These are phyloP conservation scores for Suillus plorans DNA, from an alignment of 768 basidiomycete species.

Conservation along the genomic window DNA sequence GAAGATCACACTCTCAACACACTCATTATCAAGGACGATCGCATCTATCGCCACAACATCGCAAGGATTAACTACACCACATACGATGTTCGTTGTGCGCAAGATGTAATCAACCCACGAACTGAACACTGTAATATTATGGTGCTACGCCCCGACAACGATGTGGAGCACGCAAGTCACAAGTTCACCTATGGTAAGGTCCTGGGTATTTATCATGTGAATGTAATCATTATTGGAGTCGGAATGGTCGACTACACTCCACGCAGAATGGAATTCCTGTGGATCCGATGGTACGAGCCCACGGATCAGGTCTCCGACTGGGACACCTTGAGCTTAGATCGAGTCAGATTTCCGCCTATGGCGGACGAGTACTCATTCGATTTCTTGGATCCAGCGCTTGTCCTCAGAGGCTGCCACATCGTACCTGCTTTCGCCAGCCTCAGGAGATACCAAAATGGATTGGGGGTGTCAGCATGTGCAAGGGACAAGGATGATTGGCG, in stretches of 20 bases:
- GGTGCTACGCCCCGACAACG: neutral
- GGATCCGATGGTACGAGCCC: constrained; percentile 1
- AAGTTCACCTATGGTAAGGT: neutral
- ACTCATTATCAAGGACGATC: neutral
- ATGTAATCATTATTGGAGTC: neutral
- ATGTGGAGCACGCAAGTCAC: neutral
- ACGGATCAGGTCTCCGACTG: neutral
- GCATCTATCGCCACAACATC: neutral
- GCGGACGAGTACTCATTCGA: neutral
- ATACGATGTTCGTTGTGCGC: neutral
- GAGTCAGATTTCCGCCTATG: neutral
- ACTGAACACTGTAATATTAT: neutral
- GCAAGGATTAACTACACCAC: neutral
- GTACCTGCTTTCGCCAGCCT: neutral
- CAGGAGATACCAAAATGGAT: neutral
- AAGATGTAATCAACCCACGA: neutral
- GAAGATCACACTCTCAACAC: constrained; percentile 38
- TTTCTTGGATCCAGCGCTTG: neutral
- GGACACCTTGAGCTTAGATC: neutral
- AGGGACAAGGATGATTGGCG: neutral
- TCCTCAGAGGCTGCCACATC: constrained; percentile 6
- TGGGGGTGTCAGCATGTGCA: neutral
- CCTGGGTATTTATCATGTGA: constrained; percentile 4
- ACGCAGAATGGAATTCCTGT: neutral
- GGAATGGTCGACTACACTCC: neutral